phyloP scores from a whole-genome alignment of 164 flowering plant genomes.

The Pachysandra terminalis region DNA sequence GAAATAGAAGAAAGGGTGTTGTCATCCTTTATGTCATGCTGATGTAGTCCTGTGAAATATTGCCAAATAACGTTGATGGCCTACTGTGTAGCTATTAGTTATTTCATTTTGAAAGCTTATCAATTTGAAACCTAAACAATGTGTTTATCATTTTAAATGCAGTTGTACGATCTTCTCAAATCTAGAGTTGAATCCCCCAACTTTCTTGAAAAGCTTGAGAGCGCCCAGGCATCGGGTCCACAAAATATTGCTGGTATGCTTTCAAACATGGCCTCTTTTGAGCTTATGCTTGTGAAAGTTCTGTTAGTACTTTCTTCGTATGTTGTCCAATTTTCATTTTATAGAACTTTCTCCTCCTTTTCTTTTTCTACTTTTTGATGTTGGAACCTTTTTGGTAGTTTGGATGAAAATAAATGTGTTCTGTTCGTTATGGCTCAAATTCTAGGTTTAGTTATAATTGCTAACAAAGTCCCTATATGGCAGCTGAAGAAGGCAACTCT shows the following conservation, averaged over 20 bases:
- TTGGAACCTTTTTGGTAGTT: neutral
- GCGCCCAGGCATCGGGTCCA: slow-evolving; percentile 47
- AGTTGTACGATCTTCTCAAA: slow-evolving; percentile 78
- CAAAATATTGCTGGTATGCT: slow-evolving; percentile 49
- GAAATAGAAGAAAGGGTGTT: no score
- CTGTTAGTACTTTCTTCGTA: neutral
- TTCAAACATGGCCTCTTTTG: neutral
- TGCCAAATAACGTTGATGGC: no score
- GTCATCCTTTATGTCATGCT: neutral
- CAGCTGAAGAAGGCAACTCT: slow-evolving; percentile 69
- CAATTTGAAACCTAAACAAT: slow-evolving; percentile 1
- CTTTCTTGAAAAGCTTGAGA: slow-evolving; percentile 78
- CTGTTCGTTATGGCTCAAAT: neutral
- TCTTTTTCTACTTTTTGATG: neutral
- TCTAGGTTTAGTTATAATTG: neutral
- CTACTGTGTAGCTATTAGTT: neutral
- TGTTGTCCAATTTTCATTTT: neutral
- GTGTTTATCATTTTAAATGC: slow-evolving; percentile 19
- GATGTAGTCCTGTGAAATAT: neutral
- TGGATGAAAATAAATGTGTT: neutral
- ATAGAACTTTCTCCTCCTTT: neutral
- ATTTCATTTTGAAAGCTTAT: neutral
- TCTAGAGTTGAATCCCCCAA: slow-evolving; percentile 73
- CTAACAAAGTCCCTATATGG: slow-evolving; percentile 18
- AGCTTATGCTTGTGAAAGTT: neutral